phyloP scores from a whole-genome alignment of 78 protist genomes.

The Cavenderia fasciculata region DNA sequence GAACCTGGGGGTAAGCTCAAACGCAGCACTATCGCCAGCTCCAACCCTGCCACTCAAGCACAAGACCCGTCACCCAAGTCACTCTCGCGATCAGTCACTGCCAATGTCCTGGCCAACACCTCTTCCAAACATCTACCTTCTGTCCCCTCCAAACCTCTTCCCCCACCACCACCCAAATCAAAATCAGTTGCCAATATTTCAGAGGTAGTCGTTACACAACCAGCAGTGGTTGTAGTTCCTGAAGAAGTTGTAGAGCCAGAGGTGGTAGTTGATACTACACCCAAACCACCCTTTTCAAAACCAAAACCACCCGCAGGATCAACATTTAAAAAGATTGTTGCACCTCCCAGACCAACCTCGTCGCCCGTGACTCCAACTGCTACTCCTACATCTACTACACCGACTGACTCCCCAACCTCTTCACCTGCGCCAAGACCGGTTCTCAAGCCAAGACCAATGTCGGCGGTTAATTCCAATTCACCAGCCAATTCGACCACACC shows the following conservation, averaged over 20 bases:
- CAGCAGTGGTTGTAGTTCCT: background rate
- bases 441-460: no score
- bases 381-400: background rate
- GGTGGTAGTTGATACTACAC: background rate
- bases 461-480: background rate
- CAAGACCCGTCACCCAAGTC: slow-evolving; percentile 49
- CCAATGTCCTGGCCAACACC: background rate
- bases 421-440: no score
- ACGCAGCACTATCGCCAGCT: slow-evolving; percentile 25
- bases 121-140: background rate
- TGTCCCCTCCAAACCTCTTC: slow-evolving; percentile 62
- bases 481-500: background rate
- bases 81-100: slow-evolving; percentile 29
- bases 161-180: slow-evolving; percentile 47
- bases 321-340: no score
- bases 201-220: background rate
- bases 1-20: slow-evolving; percentile 11
- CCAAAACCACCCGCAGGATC: slow-evolving; percentile 11
- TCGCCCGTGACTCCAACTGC: background rate
- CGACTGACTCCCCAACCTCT: background rate
- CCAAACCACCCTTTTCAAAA: background rate
- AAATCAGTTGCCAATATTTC: background rate
- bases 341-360: background rate
- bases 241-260: background rate
- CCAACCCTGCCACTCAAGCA: slow-evolving; percentile 14